phyloP scores from a whole-genome alignment of 148 eudicot genomes.

The Persicaria maculosa region DNA sequence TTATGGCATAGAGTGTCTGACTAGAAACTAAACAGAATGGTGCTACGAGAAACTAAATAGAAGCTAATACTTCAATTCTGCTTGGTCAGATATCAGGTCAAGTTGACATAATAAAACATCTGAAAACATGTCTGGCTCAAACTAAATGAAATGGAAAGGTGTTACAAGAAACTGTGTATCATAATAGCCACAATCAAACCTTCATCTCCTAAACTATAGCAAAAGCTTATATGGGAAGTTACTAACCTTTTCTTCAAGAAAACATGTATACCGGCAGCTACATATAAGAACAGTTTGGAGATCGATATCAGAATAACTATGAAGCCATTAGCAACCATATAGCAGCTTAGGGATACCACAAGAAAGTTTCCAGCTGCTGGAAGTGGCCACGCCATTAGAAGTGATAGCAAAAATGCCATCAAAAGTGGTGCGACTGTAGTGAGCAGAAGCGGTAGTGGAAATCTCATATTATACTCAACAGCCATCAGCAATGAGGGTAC shows the following conservation, averaged over 20 bases:
- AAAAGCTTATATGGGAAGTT: neutral
- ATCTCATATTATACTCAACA: conserved; percentile 72
- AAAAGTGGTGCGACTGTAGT: conserved; percentile 48
- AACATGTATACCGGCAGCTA: conserved; percentile 53
- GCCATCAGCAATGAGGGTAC: conserved; percentile 83
- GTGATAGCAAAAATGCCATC: conserved; percentile 46
- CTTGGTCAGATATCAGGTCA: no score
- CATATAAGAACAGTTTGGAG: conserved; percentile 47
- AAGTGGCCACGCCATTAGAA: conserved; percentile 37
- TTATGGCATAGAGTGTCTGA: no score
- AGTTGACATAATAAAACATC: no score
- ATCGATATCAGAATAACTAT: conserved; percentile 45
- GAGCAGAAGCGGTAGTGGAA: conserved; percentile 55
- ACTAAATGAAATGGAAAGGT: no score
- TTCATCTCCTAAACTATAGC: conserved; percentile 1
- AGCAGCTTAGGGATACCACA: conserved; percentile 62
- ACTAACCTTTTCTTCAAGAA: conserved; percentile 73
- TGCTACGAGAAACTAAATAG: no score
- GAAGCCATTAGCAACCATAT: conserved; percentile 64
- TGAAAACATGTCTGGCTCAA: no score
- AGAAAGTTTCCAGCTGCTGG: conserved; percentile 58
- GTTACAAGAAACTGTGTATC: no score
- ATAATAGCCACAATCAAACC: neutral
- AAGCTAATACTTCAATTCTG: no score
- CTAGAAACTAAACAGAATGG: no score